Percentiles rank a stretch among this genome's conserved stretches.
Evolutionary conservation across 2,329 filamentous ascomycete species (phyloP).

Genomic region (Plectosphaerella cucumerina): DNA sequence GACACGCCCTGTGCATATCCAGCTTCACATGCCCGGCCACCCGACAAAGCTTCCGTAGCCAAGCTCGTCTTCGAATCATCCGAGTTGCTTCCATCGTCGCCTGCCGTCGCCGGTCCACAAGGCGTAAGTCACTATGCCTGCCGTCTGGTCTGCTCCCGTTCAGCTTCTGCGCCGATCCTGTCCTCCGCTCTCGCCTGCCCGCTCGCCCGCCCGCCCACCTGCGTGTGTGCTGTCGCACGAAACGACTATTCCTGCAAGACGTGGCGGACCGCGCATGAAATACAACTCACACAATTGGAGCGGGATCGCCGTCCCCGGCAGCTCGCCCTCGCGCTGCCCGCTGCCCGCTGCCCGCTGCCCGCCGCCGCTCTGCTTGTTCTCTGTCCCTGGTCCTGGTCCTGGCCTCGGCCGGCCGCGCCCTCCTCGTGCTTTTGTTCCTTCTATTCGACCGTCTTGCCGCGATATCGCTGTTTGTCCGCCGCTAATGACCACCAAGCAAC

Average conservation of each 20-base stretch:
- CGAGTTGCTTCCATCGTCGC: too few relatives aligned
- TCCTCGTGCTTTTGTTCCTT: slow-evolving; percentile 1
- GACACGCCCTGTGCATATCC: too few relatives aligned
- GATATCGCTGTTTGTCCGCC: background rate
- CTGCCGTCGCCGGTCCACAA: too few relatives aligned
- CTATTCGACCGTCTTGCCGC: background rate
- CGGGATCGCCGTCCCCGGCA: slow-evolving; percentile 1
- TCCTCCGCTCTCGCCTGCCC: background rate
- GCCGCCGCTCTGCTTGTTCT: slow-evolving; percentile 6
- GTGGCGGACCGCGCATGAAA: slow-evolving; percentile 2
- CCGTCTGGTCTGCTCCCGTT: too few relatives aligned
- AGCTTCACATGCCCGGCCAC: too few relatives aligned
- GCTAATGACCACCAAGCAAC: slow-evolving; percentile 4
- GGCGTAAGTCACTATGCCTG: too few relatives aligned
- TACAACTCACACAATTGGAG: background rate
- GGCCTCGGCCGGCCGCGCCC: background rate
- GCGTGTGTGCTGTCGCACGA: background rate
- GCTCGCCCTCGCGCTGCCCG: too few relatives aligned
- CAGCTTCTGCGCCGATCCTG: background rate
- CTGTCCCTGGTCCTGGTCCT: slow-evolving; percentile 2
- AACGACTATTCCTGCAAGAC: slow-evolving; percentile 1
- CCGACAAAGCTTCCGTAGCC: too few relatives aligned
- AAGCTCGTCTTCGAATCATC: too few relatives aligned
- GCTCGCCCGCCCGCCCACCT: background rate
- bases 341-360: slow-evolving; percentile 7